Evolutionary conservation across 108 stramenopile species (phyloP).

Genomic region (Cyclotella baltica): DNA sequence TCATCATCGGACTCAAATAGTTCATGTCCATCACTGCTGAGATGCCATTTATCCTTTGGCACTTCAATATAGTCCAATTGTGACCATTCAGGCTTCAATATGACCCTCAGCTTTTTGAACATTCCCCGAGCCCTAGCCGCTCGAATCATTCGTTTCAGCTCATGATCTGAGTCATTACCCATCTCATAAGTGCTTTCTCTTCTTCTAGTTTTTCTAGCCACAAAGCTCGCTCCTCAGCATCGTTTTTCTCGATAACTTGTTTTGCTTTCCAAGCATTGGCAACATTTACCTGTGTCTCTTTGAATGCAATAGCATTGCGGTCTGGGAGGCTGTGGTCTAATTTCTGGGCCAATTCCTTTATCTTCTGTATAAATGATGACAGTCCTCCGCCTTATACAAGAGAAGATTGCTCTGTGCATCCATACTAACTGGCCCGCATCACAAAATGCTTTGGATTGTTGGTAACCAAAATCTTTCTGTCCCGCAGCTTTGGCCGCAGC

Average conservation of each 20-base stretch:
- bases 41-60: neutral
- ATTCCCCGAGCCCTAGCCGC: neutral
- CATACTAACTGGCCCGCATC: neutral
- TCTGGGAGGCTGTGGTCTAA: neutral
- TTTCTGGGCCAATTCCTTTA: neutral
- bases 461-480: neutral
- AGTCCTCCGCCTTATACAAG: neutral
- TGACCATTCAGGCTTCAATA: neutral
- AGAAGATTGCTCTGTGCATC: neutral
- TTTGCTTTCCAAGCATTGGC: neutral
- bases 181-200: neutral
- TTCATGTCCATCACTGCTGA: neutral
- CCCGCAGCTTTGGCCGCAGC: neutral
- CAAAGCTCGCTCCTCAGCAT: neutral
- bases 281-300: neutral
- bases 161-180: neutral
- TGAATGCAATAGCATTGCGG: neutral
- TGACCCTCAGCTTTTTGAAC: neutral
- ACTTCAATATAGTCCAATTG: constrained; percentile 4
- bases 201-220: neutral
- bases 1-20: constrained; percentile 4
- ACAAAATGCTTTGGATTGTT: neutral
- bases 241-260: neutral
- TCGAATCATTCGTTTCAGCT: neutral
- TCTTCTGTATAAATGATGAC: neutral